Percentiles rank a stretch among this genome's conserved stretches.
Evolutionary conservation across 257 asterid species (phyloP).

Genomic region (Gardenia jasminoides): DNA sequence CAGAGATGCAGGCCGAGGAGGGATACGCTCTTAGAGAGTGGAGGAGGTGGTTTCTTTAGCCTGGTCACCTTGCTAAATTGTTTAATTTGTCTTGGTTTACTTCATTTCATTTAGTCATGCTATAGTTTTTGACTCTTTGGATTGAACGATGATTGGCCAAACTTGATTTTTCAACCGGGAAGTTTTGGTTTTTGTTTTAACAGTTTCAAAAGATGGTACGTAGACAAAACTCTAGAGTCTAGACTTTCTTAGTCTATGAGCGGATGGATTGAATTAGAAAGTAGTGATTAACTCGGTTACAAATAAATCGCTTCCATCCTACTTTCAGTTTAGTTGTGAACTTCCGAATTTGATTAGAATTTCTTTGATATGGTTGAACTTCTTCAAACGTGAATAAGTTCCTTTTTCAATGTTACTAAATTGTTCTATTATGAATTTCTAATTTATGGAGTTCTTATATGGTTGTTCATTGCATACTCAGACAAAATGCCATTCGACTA

Average conservation of each 20-base stretch:
- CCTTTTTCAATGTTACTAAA: too few relatives aligned
- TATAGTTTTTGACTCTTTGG: too few relatives aligned
- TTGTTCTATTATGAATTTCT: background rate
- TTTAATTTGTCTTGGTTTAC: background rate
- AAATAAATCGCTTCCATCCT: background rate
- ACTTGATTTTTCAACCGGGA: background rate
- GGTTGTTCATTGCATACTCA: slow-evolving; percentile 23
- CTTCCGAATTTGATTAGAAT: background rate
- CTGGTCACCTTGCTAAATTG: background rate
- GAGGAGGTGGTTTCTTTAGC: slow-evolving; percentile 53
- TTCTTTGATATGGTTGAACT: background rate
- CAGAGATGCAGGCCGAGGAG: slow-evolving; percentile 56
- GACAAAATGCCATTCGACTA: slow-evolving; percentile 58
- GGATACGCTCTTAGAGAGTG: slow-evolving; percentile 77
- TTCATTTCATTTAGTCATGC: background rate
- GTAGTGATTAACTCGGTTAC: background rate
- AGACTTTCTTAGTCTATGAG: background rate
- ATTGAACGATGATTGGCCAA: background rate
- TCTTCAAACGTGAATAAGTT: background rate
- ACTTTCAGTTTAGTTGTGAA: background rate
- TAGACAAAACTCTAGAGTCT: background rate
- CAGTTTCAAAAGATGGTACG: background rate
- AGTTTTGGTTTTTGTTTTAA: background rate
- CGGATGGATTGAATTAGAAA: background rate
- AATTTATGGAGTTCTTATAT: background rate